phyloP scores from a whole-genome alignment of 257 asterid species.

The Rubia yunnanensis region DNA sequence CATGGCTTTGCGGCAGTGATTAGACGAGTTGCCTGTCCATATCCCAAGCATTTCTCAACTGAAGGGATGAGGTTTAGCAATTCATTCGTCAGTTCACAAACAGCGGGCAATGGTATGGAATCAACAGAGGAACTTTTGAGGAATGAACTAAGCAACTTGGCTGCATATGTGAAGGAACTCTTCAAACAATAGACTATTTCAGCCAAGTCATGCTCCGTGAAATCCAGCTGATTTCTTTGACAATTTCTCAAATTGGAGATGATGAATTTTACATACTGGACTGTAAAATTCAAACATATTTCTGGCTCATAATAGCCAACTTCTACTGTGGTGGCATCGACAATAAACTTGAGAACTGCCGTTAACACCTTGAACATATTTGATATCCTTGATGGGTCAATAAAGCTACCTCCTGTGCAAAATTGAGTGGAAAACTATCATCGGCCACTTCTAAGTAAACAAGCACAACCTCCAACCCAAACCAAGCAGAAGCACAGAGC shows the following conservation, averaged over 20 bases:
- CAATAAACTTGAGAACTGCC: constrained; percentile 62
- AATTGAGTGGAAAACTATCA: constrained; percentile 7
- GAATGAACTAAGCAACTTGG: constrained; percentile 56
- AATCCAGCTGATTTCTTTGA: constrained; percentile 31
- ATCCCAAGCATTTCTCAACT: constrained; percentile 63
- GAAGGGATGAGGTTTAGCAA: constrained; percentile 46
- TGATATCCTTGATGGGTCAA: constrained; percentile 22
- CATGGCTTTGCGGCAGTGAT: constrained; percentile 50
- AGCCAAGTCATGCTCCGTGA: constrained; percentile 40
- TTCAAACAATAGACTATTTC: constrained; percentile 47
- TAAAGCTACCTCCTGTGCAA: constrained; percentile 27
- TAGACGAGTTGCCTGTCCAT: constrained; percentile 50
- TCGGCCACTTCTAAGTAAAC: not conserved
- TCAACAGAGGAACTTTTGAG: constrained; percentile 40
- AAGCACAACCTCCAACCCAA: not conserved
- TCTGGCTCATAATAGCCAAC: constrained; percentile 35
- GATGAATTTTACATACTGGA: constrained; percentile 41
- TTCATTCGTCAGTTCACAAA: constrained; percentile 44
- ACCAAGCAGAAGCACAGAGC: not conserved
- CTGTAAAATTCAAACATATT: constrained; percentile 45
- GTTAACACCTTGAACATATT: constrained; percentile 52
- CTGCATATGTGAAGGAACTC: constrained; percentile 73
- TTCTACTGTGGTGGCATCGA: constrained; percentile 51
- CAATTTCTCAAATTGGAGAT: constrained; percentile 32
- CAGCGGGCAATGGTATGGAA: constrained; percentile 25